These are phyloP conservation scores for Chenopodium suecicum DNA, from an alignment of 148 eudicot genomes.

Conservation along the genomic window DNA sequence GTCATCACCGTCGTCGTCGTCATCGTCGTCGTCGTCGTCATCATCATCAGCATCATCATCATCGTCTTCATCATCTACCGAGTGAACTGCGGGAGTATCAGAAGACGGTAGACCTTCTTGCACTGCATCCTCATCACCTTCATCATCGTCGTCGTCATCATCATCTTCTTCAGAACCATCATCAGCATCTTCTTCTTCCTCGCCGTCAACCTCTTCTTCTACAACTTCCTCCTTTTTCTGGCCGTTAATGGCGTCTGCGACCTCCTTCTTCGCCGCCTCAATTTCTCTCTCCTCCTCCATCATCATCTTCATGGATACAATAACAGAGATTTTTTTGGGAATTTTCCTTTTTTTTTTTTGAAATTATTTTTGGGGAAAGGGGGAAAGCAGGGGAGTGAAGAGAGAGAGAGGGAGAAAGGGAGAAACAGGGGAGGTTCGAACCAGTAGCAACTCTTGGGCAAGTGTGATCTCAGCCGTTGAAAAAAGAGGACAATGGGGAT, in stretches of 20 bases:
- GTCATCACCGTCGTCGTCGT: slow-evolving; percentile 47
- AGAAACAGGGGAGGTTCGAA: slow-evolving; percentile 29
- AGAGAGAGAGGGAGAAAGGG: neutral
- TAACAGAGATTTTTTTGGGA: slow-evolving; percentile 12
- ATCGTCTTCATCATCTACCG: slow-evolving; percentile 44
- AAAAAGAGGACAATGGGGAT: slow-evolving; percentile 35
- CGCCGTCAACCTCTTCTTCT: slow-evolving; percentile 38
- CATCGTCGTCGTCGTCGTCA: slow-evolving; percentile 48
- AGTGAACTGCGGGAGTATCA: slow-evolving; percentile 38
- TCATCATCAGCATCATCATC: slow-evolving; percentile 52
- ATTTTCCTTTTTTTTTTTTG: neutral
- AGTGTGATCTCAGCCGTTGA: slow-evolving; percentile 56
- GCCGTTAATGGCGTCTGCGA: neutral
- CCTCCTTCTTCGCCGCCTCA: slow-evolving; percentile 16
- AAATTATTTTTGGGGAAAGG: slow-evolving; percentile 6
- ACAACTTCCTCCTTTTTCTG: slow-evolving; percentile 19
- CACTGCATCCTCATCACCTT: slow-evolving; percentile 37
- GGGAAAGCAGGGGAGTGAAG: slow-evolving; percentile 20
- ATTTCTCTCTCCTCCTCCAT: slow-evolving; percentile 40
- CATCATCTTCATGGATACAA: slow-evolving; percentile 23
- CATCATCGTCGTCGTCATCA: slow-evolving; percentile 41
- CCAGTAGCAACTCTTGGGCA: slow-evolving; percentile 30
- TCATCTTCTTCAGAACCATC: slow-evolving; percentile 41
- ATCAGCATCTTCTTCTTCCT: slow-evolving; percentile 29
- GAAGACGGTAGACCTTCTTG: slow-evolving; percentile 43